These are phyloP conservation scores for Acacia crassicarpa DNA, from an alignment of 306 rosid species.

Conservation along the genomic window DNA sequence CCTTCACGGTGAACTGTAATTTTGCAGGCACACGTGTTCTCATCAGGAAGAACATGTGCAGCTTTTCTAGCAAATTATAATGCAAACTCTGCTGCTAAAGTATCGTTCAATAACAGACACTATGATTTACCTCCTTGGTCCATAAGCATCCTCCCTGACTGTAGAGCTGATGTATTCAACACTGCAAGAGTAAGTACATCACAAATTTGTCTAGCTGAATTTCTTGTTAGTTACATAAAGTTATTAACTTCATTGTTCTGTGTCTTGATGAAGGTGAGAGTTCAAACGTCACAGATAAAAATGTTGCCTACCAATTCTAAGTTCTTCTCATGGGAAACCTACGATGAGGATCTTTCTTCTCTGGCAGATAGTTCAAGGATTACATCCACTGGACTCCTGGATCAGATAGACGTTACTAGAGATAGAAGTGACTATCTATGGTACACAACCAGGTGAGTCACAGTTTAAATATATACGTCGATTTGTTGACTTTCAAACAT, in stretches of 20 bases:
- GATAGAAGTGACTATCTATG: constrained; percentile 88
- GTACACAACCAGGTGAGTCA: constrained; percentile 86
- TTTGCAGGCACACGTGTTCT: constrained; percentile 78
- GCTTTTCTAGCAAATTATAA: constrained; percentile 87
- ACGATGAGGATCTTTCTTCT: constrained; percentile 74
- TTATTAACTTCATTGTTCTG: constrained; percentile 33
- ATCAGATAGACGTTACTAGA: constrained; percentile 79
- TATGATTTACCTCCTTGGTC: constrained; percentile 96
- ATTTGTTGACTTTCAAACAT: not conserved
- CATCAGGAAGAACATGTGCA: constrained; percentile 66
- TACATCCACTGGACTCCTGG: constrained; percentile 67
- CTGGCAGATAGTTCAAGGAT: constrained; percentile 57
- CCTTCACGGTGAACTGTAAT: constrained; percentile 17
- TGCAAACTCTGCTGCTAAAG: constrained; percentile 55
- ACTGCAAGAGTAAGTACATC: constrained; percentile 72
- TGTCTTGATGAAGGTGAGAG: constrained; percentile 67
- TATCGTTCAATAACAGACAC: constrained; percentile 67
- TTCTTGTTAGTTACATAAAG: constrained; percentile 13
- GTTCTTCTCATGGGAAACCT: constrained; percentile 76
- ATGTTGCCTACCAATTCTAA: constrained; percentile 65
- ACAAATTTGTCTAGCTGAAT: not conserved
- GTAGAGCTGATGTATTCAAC: constrained; percentile 72
- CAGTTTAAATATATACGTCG: not conserved
- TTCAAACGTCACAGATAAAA: constrained; percentile 54
- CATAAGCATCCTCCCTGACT: constrained; percentile 94